phyloP scores from a whole-genome alignment of 1,284 basidiomycete genomes.

The Naganishia sp. region DNA sequence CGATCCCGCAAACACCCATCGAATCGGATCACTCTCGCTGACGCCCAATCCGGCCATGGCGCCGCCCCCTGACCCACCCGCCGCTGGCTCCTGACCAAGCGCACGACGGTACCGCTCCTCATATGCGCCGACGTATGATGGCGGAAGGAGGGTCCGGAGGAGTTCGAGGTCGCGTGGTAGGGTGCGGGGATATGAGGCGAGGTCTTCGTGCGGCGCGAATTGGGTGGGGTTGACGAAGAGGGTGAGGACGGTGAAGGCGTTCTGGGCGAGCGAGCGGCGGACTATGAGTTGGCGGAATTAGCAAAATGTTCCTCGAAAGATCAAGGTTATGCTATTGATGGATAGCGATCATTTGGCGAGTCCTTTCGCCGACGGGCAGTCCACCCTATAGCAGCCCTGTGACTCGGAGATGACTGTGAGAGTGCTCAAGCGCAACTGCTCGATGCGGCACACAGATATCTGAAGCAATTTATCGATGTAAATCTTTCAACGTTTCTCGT shows the following conservation, averaged over 20 bases:
- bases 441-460: no score
- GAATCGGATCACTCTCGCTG: slow-evolving; percentile 14
- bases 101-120: not conserved
- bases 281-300: slow-evolving; percentile 46
- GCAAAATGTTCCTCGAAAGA: not conserved
- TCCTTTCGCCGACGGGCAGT: no score
- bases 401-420: no score
- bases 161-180: slow-evolving; percentile 58
- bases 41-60: slow-evolving; percentile 3
- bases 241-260: slow-evolving; percentile 86
- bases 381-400: no score
- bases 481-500: no score
- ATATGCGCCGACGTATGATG: slow-evolving; percentile 17
- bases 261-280: slow-evolving; percentile 67
- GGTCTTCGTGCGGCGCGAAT: slow-evolving; percentile 94
- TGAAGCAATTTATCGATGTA: no score
- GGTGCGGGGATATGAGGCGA: slow-evolving; percentile 86
- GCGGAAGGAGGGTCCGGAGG: slow-evolving; percentile 64
- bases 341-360: no score
- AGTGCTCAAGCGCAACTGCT: no score
- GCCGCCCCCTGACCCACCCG: not conserved
- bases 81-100: no score
- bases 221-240: slow-evolving; percentile 97
- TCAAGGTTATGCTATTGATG: no score
- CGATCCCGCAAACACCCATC: slow-evolving; percentile 7